These are phyloP conservation scores for Trichoderma koningii DNA, from an alignment of 2,329 filamentous ascomycete genomes.

Conservation along the genomic window DNA sequence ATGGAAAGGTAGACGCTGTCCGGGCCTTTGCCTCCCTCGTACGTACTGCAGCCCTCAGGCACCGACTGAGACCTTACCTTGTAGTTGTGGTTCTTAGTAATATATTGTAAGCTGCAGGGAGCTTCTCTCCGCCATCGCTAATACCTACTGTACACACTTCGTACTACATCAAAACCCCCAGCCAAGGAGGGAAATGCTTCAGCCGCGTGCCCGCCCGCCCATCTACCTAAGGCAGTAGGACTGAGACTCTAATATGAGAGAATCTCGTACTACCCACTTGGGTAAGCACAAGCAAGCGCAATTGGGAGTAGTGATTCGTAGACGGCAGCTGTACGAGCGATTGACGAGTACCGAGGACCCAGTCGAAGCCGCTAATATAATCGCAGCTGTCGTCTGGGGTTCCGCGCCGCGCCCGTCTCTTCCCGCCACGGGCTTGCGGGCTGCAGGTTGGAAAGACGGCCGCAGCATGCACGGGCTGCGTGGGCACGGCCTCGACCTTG, in stretches of 20 bases:
- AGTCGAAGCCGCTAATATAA: slow-evolving; percentile 7
- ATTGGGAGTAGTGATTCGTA: no score
- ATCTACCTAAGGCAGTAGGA: no score
- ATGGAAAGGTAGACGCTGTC: neutral
- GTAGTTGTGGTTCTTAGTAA: no score
- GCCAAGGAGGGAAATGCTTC: neutral
- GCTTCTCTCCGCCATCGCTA: neutral
- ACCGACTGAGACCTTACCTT: no score
- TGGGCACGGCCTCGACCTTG: slow-evolving; percentile 6
- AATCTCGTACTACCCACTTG: no score
- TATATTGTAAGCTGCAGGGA: neutral
- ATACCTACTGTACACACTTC: no score
- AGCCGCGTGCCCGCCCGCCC: no score
- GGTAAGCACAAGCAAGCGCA: no score
- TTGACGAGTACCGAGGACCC: neutral
- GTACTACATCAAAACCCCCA: neutral
- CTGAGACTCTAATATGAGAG: no score
- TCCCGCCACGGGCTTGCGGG: slow-evolving; percentile 34
- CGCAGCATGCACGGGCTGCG: slow-evolving; percentile 43
- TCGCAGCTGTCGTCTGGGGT: slow-evolving; percentile 33
- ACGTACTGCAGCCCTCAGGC: no score
- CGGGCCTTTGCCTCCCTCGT: neutral
- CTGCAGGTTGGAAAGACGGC: slow-evolving; percentile 43
- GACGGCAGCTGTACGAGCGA: no score
- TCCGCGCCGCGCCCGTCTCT: slow-evolving; percentile 37